Evolutionary conservation across 2,329 filamentous ascomycete species (phyloP).

Genomic region (Diaporthe citriasiana): DNA sequence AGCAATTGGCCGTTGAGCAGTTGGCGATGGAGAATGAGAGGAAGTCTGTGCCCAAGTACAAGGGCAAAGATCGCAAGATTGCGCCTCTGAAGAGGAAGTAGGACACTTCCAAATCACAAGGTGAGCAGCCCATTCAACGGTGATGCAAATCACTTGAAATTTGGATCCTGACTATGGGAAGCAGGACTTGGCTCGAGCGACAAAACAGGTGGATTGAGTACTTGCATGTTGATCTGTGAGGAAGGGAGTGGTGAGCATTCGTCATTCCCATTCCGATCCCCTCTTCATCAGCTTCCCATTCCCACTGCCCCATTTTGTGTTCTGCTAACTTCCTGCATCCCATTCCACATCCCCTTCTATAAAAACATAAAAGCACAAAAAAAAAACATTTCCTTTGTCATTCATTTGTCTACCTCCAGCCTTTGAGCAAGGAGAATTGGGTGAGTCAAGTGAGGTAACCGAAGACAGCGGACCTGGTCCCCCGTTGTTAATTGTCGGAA

Average conservation of each 20-base stretch:
- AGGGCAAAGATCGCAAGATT: constrained; percentile 19
- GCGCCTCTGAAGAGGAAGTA: constrained; percentile 23
- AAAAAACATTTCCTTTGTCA: constrained; percentile 4
- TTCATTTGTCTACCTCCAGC: not conserved
- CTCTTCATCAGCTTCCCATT: not conserved
- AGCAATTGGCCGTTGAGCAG: constrained; percentile 3
- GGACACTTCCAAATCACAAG: constrained; percentile 22
- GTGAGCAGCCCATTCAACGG: not conserved
- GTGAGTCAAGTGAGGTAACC: constrained; percentile 14
- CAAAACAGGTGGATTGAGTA: not conserved
- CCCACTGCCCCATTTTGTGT: not conserved
- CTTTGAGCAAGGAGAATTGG: constrained; percentile 8
- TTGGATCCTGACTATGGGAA: not conserved
- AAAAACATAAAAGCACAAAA: not conserved
- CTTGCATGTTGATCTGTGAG: not conserved
- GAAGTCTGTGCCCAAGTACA: not conserved
- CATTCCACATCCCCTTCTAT: not conserved
- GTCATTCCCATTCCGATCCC: not conserved
- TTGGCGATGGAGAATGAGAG: not conserved
- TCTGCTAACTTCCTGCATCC: not conserved
- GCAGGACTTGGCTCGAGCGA: constrained; percentile 1
- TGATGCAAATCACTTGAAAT: too few species aligned
- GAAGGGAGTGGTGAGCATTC: constrained; percentile 3
- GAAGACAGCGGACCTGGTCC: constrained; percentile 14
- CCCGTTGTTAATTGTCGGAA: constrained; percentile 22